Evolutionary conservation across 192 early-diverging fungal species (phyloP).

Genomic region (Powellomyces hirtus): DNA sequence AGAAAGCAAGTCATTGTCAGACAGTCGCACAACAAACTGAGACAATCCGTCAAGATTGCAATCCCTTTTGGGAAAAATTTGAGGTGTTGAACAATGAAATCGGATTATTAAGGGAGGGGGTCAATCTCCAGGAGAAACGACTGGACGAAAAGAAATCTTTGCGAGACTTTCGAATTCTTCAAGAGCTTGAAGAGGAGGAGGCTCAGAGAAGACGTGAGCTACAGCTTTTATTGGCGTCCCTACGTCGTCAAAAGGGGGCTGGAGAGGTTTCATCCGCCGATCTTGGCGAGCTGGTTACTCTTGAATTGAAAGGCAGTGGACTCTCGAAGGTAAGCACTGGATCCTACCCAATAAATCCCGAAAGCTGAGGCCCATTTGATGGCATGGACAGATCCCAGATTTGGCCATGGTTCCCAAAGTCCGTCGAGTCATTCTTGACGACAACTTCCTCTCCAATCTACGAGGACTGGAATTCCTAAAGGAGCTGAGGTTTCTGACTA

Average conservation of each 20-base stretch:
- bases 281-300: slow-evolving; percentile 6
- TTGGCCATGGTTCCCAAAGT: slow-evolving; percentile 11
- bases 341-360: neutral
- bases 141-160: slow-evolving; percentile 13
- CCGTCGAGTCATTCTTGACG: slow-evolving; percentile 21
- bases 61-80: neutral
- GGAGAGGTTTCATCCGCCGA: neutral
- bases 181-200: slow-evolving; percentile 13
- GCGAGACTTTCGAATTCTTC: slow-evolving; percentile 6
- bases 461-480: slow-evolving; percentile 21
- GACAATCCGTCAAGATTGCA: too few species aligned
- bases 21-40: too few species aligned
- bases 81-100: neutral
- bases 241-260: slow-evolving; percentile 1
- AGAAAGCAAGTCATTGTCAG: too few species aligned
- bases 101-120: neutral
- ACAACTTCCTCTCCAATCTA: slow-evolving; percentile 14
- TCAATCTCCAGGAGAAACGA: neutral
- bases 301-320: slow-evolving; percentile 13
- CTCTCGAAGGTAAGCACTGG: neutral
- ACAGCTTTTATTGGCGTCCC: slow-evolving; percentile 3
- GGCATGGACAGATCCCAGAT: slow-evolving; percentile 19
- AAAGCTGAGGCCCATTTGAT: too few species aligned
- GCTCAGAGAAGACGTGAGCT: slow-evolving; percentile 6
- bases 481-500: slow-evolving; percentile 20